Conservation (phyloP, 1,139 yeast species). For the Yamadazyma songkhlaensis region DNA sequence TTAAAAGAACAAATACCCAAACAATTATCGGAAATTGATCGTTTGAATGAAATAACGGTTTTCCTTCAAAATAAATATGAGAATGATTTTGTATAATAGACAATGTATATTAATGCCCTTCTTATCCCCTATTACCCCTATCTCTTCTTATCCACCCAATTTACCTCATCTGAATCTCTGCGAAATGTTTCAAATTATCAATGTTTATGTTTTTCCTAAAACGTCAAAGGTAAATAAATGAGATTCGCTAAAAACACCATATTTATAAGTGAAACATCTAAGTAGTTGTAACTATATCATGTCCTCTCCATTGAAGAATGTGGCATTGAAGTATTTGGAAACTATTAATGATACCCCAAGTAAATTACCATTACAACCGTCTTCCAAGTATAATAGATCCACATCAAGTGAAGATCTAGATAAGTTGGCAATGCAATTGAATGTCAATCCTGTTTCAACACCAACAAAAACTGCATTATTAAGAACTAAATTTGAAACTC, state of each 20-base stretch:
- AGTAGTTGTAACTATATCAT: constrained; percentile 8
- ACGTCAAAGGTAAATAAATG: constrained; percentile 1
- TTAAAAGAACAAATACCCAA: constrained; percentile 31
- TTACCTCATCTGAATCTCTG: neutral
- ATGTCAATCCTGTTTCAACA: constrained; percentile 23
- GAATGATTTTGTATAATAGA: neutral
- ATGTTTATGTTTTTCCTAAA: neutral
- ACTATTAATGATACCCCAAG: constrained; percentile 25
- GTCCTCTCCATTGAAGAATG: constrained; percentile 24
- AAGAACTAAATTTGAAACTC: constrained; percentile 39
- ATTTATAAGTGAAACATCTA: neutral
- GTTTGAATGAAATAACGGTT: constrained; percentile 27
- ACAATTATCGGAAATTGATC: constrained; percentile 30
- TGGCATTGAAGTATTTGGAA: constrained; percentile 35
- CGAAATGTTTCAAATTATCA: neutral
- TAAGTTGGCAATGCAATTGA: constrained; percentile 37
- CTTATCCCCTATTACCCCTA: neutral
- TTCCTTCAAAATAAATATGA: constrained; percentile 27
- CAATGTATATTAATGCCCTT: constrained; percentile 1
- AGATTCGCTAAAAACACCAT: neutral
- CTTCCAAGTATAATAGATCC: constrained; percentile 23
- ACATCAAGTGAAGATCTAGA: constrained; percentile 35
- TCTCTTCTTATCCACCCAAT: neutral
- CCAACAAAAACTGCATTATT: constrained; percentile 30
- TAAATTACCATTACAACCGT: constrained; percentile 31